Conservation (phyloP, 257 asterid species). For the Datura wrightii region DNA sequence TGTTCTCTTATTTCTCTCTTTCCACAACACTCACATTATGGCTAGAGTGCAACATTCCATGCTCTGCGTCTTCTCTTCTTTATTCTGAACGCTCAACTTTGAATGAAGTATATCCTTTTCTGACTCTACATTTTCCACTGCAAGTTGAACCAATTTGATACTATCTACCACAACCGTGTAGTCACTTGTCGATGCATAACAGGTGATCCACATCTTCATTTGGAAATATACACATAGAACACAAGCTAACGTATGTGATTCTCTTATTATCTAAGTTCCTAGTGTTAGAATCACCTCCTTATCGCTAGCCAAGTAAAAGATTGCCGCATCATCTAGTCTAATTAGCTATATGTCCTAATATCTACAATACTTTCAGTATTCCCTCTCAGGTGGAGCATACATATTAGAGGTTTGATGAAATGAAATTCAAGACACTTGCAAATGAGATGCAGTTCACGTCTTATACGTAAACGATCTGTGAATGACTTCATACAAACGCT, state of each 20-base stretch:
- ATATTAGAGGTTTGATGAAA: not conserved
- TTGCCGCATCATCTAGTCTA: not conserved
- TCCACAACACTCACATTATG: conserved; percentile 7
- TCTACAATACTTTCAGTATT: not conserved
- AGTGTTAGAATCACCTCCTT: not conserved
- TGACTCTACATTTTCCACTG: not conserved
- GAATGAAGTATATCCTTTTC: not conserved
- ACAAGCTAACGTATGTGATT: not conserved
- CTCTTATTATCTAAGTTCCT: not conserved
- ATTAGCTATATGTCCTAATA: not conserved
- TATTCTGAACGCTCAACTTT: not conserved
- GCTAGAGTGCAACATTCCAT: not conserved
- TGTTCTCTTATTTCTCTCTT: conserved; percentile 1
- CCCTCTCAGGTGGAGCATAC: not conserved
- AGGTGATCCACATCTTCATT: not conserved
- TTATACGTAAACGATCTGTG: no score
- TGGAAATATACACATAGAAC: not conserved
- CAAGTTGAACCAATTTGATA: conserved; percentile 11
- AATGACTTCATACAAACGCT: no score
- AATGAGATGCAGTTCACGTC: no score
- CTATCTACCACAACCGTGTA: not conserved
- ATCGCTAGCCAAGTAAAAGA: not conserved
- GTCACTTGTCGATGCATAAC: not conserved
- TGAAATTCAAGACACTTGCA: no score
- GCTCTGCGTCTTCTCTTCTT: not conserved